Evolutionary conservation across 1,139 yeast species (phyloP), one percentile per base, ranked within the genome.

Genomic region (Nakaseomyces bracarensis): DNA sequence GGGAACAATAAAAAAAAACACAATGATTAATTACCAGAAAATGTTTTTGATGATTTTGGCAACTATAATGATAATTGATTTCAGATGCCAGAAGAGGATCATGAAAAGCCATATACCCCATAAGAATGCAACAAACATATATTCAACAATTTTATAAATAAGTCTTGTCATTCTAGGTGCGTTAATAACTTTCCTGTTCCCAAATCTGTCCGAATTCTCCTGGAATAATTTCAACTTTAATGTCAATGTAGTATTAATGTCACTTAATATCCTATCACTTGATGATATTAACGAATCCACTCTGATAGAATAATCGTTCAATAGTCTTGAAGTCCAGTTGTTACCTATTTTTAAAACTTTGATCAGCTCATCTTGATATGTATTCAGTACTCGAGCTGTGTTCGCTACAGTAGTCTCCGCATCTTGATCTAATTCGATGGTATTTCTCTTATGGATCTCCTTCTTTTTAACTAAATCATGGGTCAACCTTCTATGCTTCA

Each of bases 241-340:
- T 23, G 87, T 76, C 41, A 85, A 65, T 1, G 93, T 81, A 0
- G 96, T 86, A 60, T 82, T 84, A 46, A 86, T 81, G 55, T 84
- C 95, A 49, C 91, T 83, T 44, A 82, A 74, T 18, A 84, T 73
- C 48, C 94, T 69, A 60, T 86, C 95, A 43, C 89, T 78, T 36
- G 74, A 70, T 18, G 82, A 76, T 33, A 86, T 67, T 43, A 85
- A 63, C 35, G 75, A 75, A 54, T 86, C 95, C 4, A 57, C 54
- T 26, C 60, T 51, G 30, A 59, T 53, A 13, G 64, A 50, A 31
- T 60, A 56, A 22, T 53, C 58, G 40, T 62, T 63, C 27, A 61
- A 40, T 15, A 55, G 45, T 41, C 46, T 53, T 3, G 57, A 52
- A 45, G 53, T 62, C 62, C 53, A 49, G 34, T 39, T 52, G 52